Evolutionary conservation across 2,329 filamentous ascomycete species (phyloP), one percentile per base, ranked within the genome.

Genomic region (Diaporthe batatas): DNA sequence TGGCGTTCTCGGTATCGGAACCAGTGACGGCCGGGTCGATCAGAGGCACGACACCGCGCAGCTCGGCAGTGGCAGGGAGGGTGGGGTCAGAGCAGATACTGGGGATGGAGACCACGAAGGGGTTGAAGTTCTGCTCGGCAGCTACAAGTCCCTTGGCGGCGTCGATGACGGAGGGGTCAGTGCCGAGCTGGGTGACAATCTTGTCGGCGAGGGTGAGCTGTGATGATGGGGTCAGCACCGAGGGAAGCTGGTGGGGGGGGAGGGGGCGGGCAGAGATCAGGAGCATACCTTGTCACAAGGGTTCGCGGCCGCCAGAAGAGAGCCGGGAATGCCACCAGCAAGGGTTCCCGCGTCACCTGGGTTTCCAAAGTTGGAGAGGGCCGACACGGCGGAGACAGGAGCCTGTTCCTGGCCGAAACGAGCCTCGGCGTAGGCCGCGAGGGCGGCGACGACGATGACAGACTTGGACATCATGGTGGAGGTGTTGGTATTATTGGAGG

Each of bases 91-190:
- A 87, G 82, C 92, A 93, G 79, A 94, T 88, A 74, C 86, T 89
- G 23, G 89, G 91, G 44, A 90, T 85, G 77, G 83, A 83, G 75
- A 88, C 86, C 71, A 82, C 88, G 76, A 90, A 92, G 68, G 90
- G 90, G 84, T 93, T 93, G 84, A 92, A 92, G 87, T 93, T 93
- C 82, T 92, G 91, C 85, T 93, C 91, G 5, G 91, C 91, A 34
- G 88, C 87, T 18, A 93, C 91, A 49, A 93, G 86, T 21, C 87
- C 87, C 72, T 86, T 86, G 23, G 91, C 91, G 25, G 89, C 91
- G 18, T 86, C 85, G 72, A 93, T 84, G 75, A 91, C 90, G 74
- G 86, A 83, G n/a, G 86, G 81, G 76, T 89, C 89, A 58, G 82
- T 86, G 69, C 91, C 91, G 44, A 92, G 90, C 69, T 88, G 81